These are phyloP conservation scores for Exophiala calicioides DNA, from an alignment of 2,329 filamentous ascomycete genomes.

Conservation along the genomic window DNA sequence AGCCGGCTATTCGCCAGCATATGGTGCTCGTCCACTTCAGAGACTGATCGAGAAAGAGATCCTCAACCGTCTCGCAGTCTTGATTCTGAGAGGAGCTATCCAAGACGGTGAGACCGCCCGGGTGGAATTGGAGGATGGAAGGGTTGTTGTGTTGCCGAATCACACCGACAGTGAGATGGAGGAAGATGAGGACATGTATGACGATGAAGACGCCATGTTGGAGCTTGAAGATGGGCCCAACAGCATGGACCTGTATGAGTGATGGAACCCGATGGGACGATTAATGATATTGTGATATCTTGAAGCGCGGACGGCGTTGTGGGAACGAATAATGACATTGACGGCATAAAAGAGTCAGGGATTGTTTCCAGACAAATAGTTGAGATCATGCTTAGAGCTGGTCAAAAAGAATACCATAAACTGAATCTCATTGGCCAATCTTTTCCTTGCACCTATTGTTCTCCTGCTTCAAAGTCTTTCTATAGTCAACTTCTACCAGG, in stretches of 20 bases:
- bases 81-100: constrained; percentile 83
- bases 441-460: too few species aligned
- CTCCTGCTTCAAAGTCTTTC: too few species aligned
- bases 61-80: constrained; percentile 85
- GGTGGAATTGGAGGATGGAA: constrained; percentile 76
- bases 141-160: constrained; percentile 72
- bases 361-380: too few species aligned
- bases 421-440: too few species aligned
- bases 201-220: constrained; percentile 72
- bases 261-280: too few species aligned
- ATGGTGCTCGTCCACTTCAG: constrained; percentile 84
- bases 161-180: constrained; percentile 69
- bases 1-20: constrained; percentile 91
- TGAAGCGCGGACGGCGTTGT: too few species aligned
- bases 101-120: constrained; percentile 80
- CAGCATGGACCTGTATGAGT: constrained; percentile 67
- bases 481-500: too few species aligned
- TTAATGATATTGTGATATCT: too few species aligned
- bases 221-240: constrained; percentile 61
- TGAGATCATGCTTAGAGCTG: too few species aligned
- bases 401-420: too few species aligned
- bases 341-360: too few species aligned
- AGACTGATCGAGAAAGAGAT: constrained; percentile 97
- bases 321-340: too few species aligned
- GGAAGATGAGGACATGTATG: constrained; percentile 70